Evolutionary conservation across 768 basidiomycete genomes (phyloP).

Genomic region (Suillus occidentalis): DNA sequence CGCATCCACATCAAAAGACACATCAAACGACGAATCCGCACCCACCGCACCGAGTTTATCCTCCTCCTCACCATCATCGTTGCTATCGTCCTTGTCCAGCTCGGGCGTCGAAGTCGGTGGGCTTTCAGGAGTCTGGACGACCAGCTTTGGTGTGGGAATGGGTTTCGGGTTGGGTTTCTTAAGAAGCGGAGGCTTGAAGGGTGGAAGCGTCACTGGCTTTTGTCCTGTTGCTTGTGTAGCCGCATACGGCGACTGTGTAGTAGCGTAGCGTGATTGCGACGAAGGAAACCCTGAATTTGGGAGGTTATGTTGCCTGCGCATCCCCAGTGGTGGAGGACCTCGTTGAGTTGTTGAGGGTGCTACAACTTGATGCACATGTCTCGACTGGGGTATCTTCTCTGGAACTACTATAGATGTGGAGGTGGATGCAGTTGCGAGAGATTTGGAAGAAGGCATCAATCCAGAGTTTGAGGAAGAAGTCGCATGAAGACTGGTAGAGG

Average conservation of each 20-base stretch:
- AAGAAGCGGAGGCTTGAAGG: constrained; percentile 31
- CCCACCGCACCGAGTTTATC: constrained; percentile 1
- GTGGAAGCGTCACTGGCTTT: constrained; percentile 18
- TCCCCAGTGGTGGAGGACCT: constrained; percentile 28
- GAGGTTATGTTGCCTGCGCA: constrained; percentile 21
- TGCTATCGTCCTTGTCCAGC: not conserved
- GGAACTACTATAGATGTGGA: not conserved
- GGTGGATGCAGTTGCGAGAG: not conserved
- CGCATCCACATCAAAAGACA: constrained; percentile 31
- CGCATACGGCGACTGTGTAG: not conserved
- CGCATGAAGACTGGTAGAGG: not conserved
- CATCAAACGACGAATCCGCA: constrained; percentile 32
- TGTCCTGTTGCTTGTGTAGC: constrained; percentile 17
- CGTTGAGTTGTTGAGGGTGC: not conserved
- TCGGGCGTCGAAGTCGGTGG: not conserved
- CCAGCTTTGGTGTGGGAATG: not conserved
- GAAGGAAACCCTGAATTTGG: not conserved
- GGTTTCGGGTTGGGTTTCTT: not conserved
- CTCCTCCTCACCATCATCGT: not conserved
- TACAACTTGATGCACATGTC: not conserved
- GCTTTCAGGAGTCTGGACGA: not conserved
- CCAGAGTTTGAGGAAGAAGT: not conserved
- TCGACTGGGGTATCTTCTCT: not conserved
- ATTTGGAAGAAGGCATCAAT: not conserved
- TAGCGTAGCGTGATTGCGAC: constrained; percentile 21